Evolutionary conservation across 73 alveolate genomes (phyloP).

Genomic region (Tetrahymena elliotti): DNA sequence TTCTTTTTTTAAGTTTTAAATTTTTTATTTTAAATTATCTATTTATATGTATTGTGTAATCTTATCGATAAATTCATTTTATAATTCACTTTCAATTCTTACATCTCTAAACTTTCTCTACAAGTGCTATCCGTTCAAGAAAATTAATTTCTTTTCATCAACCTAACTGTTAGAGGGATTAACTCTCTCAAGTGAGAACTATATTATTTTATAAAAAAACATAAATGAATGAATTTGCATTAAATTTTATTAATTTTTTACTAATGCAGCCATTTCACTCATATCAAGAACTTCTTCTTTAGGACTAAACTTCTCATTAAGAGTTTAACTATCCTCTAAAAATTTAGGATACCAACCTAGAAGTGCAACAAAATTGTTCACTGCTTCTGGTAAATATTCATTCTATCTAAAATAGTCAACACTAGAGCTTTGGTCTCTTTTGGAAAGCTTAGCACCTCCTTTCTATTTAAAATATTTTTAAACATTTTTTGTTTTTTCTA

Average conservation of each 20-base stretch:
- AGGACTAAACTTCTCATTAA: conserved; percentile 7
- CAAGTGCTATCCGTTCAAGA: conserved; percentile 37
- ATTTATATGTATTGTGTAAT: conserved; percentile 11
- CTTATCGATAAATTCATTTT: conserved; percentile 6
- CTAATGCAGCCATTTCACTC: neutral
- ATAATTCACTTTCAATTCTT: conserved; percentile 10
- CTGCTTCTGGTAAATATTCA: conserved; percentile 60
- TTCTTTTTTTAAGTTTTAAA: neutral
- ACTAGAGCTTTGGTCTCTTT: conserved; percentile 46
- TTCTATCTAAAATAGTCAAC: conserved; percentile 37
- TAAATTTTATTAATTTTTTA: neutral
- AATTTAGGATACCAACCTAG: conserved; percentile 63
- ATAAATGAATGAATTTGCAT: neutral
- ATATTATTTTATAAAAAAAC: neutral
- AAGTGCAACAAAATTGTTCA: conserved; percentile 47
- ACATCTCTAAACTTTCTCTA: conserved; percentile 13
- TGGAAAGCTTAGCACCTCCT: conserved; percentile 43
- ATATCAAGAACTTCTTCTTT: conserved; percentile 36
- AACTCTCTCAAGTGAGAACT: conserved; percentile 47
- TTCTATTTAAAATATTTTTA: neutral
- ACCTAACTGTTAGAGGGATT: conserved; percentile 46
- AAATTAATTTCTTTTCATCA: conserved; percentile 29
- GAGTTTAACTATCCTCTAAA: conserved; percentile 31
- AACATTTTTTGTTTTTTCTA: neutral
- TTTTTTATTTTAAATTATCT: conserved; percentile 3